A percentile compares a stretch with the other conserved stretches of the same genome.
Conservation (phyloP, 148 eudicot species). For the Chenopodium quinoa region DNA sequence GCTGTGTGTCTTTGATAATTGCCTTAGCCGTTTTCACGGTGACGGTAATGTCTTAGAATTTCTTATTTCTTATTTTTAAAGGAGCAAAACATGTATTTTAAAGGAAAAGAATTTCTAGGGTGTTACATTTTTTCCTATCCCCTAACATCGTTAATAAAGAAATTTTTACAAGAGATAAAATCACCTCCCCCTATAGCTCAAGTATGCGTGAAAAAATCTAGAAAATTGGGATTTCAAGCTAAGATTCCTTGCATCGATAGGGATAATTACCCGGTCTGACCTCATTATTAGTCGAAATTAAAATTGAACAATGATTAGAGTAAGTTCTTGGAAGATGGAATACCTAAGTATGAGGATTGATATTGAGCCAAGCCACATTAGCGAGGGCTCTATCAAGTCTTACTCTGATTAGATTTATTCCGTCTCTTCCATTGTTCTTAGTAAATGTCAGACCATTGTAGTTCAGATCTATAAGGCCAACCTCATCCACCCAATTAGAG, state of each 20-base stretch:
- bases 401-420: too few relatives aligned
- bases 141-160: neutral
- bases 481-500: too few relatives aligned
- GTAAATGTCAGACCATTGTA: too few relatives aligned
- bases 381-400: too few relatives aligned
- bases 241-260: neutral
- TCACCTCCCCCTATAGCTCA: neutral
- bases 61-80: too few relatives aligned
- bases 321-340: neutral
- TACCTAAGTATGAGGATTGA: neutral
- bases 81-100: too few relatives aligned
- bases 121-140: neutral
- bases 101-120: too few relatives aligned
- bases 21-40: too few relatives aligned
- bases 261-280: neutral
- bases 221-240: neutral
- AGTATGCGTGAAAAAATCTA: neutral
- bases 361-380: neutral
- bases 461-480: too few relatives aligned
- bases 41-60: too few relatives aligned
- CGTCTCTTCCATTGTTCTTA: too few relatives aligned
- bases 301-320: neutral
- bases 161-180: neutral
- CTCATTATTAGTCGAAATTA: neutral
- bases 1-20: too few relatives aligned